phyloP scores from a whole-genome alignment of 2,329 filamentous ascomycete species.

The Falciphora oryzae region DNA sequence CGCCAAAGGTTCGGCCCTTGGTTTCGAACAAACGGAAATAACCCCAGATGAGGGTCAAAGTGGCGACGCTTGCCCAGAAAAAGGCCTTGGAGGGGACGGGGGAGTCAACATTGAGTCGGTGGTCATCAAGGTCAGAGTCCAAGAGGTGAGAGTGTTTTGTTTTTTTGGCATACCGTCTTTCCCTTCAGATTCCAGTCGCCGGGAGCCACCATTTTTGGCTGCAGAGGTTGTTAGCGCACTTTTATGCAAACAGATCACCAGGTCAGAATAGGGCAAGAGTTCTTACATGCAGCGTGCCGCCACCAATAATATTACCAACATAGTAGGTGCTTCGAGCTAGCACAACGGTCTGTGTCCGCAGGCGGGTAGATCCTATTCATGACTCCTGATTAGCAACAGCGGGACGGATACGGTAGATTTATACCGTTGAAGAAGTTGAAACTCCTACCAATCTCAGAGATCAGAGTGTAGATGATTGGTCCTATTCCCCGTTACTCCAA shows the following conservation, averaged over 20 bases:
- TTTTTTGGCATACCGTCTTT: conserved; percentile 26
- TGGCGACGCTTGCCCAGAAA: conserved; percentile 33
- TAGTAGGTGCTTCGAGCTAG: conserved; percentile 37
- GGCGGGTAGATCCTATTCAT: conserved; percentile 29
- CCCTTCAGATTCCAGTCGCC: conserved; percentile 34
- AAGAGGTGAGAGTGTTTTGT: too few species aligned
- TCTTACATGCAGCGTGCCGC: conserved; percentile 17
- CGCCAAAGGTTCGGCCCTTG: conserved; percentile 33
- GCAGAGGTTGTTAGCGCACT: conserved; percentile 16
- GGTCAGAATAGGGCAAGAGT: too few species aligned
- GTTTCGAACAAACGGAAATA: conserved; percentile 38
- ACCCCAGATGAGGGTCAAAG: conserved; percentile 31
- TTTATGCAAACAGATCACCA: too few species aligned
- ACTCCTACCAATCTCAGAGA: conserved; percentile 31
- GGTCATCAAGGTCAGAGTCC: too few species aligned
- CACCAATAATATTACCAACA: conserved; percentile 35
- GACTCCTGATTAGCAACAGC: too few species aligned
- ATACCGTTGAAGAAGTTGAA: too few species aligned
- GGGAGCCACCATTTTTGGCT: conserved; percentile 32
- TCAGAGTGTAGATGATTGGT: conserved; percentile 39
- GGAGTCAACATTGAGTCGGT: background rate
- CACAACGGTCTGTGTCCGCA: conserved; percentile 40
- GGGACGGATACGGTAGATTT: too few species aligned
- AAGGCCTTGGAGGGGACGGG: conserved; percentile 20
- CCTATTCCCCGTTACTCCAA: conserved; percentile 12